A percentile compares a stretch with the other conserved stretches of the same genome.
Evolutionary conservation across 2,329 filamentous ascomycete species (phyloP).

Genomic region (Penicillium vulpinum): DNA sequence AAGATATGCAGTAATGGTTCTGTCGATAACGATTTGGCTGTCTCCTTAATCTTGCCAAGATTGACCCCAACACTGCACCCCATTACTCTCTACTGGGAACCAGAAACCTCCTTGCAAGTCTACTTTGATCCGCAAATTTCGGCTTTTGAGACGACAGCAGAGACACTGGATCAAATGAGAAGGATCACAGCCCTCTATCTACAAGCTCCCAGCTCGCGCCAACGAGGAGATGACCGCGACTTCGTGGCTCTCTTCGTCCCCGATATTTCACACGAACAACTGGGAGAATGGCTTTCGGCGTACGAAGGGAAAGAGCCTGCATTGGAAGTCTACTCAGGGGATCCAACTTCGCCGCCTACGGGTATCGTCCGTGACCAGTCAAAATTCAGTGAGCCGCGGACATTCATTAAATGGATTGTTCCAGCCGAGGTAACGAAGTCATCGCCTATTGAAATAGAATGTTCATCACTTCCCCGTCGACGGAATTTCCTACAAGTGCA

Average conservation of each 20-base stretch:
- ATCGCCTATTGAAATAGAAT: slow-evolving; percentile 27
- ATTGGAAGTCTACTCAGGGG: slow-evolving; percentile 21
- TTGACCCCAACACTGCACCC: slow-evolving; percentile 17
- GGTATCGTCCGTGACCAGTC: slow-evolving; percentile 33
- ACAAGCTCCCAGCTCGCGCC: slow-evolving; percentile 21
- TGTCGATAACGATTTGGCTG: slow-evolving; percentile 14
- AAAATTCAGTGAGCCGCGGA: slow-evolving; percentile 25
- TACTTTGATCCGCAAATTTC: slow-evolving; percentile 17
- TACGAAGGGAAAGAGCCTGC: slow-evolving; percentile 26
- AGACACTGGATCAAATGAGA: slow-evolving; percentile 32
- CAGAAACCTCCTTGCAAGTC: slow-evolving; percentile 21
- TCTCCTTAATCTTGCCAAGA: slow-evolving; percentile 25
- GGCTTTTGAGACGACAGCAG: slow-evolving; percentile 7
- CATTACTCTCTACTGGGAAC: slow-evolving; percentile 34
- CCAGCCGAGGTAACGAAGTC: slow-evolving; percentile 1
- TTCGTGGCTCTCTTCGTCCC: slow-evolving; percentile 33
- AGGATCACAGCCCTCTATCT: slow-evolving; percentile 34
- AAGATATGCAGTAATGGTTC: slow-evolving; percentile 16
- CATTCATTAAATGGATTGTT: slow-evolving; percentile 29
- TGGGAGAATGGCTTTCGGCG: slow-evolving; percentile 23
- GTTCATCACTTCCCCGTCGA: slow-evolving; percentile 26
- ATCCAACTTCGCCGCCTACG: neutral
- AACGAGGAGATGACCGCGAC: slow-evolving; percentile 15
- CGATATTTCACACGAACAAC: slow-evolving; percentile 12
- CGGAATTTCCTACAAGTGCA: slow-evolving; percentile 29